phyloP scores from a whole-genome alignment of 2,329 filamentous ascomycete genomes.

The Thielaviopsis musarum region DNA sequence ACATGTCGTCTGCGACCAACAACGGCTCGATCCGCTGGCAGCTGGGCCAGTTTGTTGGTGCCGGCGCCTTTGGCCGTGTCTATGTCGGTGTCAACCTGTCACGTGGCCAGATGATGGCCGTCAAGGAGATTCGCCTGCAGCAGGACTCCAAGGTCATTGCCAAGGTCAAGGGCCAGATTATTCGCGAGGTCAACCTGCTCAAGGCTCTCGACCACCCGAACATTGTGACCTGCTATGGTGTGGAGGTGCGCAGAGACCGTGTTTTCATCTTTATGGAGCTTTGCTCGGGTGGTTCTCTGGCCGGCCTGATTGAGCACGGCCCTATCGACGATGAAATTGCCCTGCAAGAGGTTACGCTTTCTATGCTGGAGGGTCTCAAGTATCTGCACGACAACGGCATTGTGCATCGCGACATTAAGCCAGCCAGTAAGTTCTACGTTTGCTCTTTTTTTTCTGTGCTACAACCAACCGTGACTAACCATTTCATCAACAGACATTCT shows the following conservation, averaged over 20 bases:
- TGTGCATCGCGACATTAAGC: conserved; percentile 94
- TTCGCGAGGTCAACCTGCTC: conserved; percentile 91
- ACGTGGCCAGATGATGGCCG: conserved; percentile 90
- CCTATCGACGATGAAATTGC: conserved; percentile 96
- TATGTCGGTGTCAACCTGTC: conserved; percentile 97
- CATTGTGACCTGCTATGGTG: conserved; percentile 93
- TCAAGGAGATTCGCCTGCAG: conserved; percentile 94
- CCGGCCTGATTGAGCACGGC: conserved; percentile 79
- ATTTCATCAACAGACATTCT: conserved; percentile 51
- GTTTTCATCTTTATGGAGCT: conserved; percentile 99
- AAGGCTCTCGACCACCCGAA: conserved; percentile 95
- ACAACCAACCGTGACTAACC: neutral
- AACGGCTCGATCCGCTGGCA: conserved; percentile 96
- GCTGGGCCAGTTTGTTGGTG: conserved; percentile 94
- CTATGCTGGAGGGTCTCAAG: conserved; percentile 81
- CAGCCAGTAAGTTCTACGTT: conserved; percentile 57
- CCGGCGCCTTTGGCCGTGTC: conserved; percentile 92
- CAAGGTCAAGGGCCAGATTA: conserved; percentile 81
- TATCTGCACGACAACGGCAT: conserved; percentile 88
- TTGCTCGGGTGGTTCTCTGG: conserved; percentile 86
- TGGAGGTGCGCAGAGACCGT: conserved; percentile 94
- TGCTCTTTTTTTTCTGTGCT: neutral
- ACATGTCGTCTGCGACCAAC: conserved; percentile 81
- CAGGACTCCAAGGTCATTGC: conserved; percentile 83
- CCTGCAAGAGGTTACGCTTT: conserved; percentile 88